Base-by-base conservation (phyloP, 1,284 basidiomycete species). In the Naganishia sp. region DNA sequence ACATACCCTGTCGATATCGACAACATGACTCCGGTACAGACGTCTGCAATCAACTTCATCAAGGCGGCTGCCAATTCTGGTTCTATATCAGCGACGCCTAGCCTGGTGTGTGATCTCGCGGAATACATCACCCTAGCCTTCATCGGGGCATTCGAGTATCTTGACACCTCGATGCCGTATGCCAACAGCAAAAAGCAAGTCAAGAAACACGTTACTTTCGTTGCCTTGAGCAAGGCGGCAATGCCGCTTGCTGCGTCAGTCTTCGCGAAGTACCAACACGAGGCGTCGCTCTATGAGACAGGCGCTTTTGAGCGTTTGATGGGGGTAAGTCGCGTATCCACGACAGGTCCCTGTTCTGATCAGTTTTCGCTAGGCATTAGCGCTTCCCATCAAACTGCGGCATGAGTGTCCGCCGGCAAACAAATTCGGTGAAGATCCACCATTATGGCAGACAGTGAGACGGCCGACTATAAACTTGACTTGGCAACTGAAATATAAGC, bases 1-100 rank as follows among this genome's bases (percentile, higher is more conserved):
- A 92, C 95, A 74, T 94, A 91, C 75, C 83, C 91, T 54, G 88
- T 90, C 5, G 94, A 99, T 74, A 83, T 92, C 54, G 93, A 97
- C 73, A 80, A 82, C 46, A 81, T 96, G 65, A 88, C 90, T 23
- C 92, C 92, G 23, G 84, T 96, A 1, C 92, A 94, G 83, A 88
- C 88, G 85, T 81, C 85, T 3, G 85, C 86, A 13, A 85, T 96
- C 6, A 82, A 84, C 49, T 81, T 81, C 51, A 23, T 63, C 35
- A 25, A 23, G 35, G 39, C 58, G 17, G 25, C 43, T 15, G 7
- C 31, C 11, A 21, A 45, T 9, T 21, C 54, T n/a, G 47, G 13
- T 11, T 23, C 9, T 18, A 43, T 21, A 13, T 21, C 51, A 17
- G 10, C 58, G 9, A 66, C 88, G 1, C 90, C 90, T 0, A 81